Evolutionary conservation across 257 asterid genomes (phyloP).

Genomic region (Asclepias syriaca): DNA sequence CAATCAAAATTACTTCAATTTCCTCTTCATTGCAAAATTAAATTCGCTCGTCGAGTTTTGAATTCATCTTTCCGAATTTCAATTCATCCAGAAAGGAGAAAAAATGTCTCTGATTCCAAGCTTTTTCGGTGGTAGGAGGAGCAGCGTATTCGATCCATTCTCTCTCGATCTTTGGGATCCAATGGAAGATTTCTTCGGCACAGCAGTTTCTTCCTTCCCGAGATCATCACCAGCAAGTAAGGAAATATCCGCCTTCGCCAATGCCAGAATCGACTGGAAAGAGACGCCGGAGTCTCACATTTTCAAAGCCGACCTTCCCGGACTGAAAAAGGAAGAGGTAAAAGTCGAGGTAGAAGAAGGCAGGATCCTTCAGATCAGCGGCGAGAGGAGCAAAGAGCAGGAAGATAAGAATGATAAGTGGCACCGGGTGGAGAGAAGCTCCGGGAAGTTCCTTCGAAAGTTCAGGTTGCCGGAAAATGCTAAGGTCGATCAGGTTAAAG

Average conservation of each 20-base stretch:
- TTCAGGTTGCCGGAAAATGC: constrained; percentile 20
- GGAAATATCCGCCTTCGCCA: constrained; percentile 5
- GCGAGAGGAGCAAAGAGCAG: constrained; percentile 21
- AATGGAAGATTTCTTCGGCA: constrained; percentile 3
- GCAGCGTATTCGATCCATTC: constrained; percentile 15
- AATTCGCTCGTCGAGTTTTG: background rate
- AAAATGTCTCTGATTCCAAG: constrained; percentile 17
- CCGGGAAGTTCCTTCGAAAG: constrained; percentile 15
- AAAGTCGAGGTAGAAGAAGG: constrained; percentile 23
- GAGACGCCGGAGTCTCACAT: constrained; percentile 21
- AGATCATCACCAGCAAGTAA: background rate
- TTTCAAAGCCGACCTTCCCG: constrained; percentile 20
- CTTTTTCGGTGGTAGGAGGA: constrained; percentile 3
- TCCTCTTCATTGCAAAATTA: background rate
- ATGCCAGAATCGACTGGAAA: constrained; percentile 17
- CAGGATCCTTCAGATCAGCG: constrained; percentile 20
- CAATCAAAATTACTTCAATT: background rate
- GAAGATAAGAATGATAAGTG: constrained; percentile 19
- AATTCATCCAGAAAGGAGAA: background rate
- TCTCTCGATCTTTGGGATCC: constrained; percentile 20
- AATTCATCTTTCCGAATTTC: background rate
- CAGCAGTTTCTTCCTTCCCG: background rate
- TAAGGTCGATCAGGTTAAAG: constrained; percentile 14
- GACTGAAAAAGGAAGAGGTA: constrained; percentile 20
- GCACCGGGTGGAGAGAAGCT: constrained; percentile 14